Percentiles rank a stretch among this genome's conserved stretches.
Conservation (phyloP, 192 early-diverging fungal genomes). For the Coemansia sp. region DNA sequence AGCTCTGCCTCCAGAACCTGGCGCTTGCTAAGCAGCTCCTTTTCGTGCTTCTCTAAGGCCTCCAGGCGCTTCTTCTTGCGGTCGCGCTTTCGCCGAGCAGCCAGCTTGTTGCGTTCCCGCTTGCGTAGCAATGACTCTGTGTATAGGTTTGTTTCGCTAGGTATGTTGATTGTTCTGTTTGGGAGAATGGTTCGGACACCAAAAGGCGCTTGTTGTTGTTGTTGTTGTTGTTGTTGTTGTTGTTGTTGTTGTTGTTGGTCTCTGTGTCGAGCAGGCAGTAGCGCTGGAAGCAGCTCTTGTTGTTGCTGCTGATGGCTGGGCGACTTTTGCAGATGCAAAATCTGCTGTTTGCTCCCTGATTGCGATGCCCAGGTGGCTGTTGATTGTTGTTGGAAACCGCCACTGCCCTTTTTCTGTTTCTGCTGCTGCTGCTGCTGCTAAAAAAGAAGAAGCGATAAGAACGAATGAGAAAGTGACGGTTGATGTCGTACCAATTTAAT, state of each 20-base stretch:
- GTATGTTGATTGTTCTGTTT: constrained; percentile 12
- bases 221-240: not conserved
- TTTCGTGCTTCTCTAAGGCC: constrained; percentile 30
- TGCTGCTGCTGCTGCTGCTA: not conserved
- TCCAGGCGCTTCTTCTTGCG: constrained; percentile 46
- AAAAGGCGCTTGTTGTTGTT: not conserved
- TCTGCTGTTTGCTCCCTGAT: not conserved
- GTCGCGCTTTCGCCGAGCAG: constrained; percentile 43
- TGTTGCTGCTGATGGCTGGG: not conserved
- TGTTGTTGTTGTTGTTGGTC: not conserved
- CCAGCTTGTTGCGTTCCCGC: constrained; percentile 43
- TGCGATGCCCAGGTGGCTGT: not conserved
- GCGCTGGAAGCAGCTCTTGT: not conserved
- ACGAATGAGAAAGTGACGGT: not conserved
- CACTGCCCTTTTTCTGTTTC: too few relatives aligned
- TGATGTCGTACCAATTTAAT: not conserved
- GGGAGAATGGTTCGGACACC: constrained; percentile 25
- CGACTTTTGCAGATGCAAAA: not conserved
- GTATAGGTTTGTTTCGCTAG: constrained; percentile 4
- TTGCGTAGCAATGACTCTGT: constrained; percentile 27
- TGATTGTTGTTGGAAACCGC: not conserved
- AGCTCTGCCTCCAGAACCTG: constrained; percentile 28
- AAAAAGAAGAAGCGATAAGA: not conserved
- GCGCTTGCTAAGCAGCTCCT: constrained; percentile 21
- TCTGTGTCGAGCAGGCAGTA: too few relatives aligned